phyloP scores from a whole-genome alignment of 176 grass and related monocot species.

The Poa pratensis region DNA sequence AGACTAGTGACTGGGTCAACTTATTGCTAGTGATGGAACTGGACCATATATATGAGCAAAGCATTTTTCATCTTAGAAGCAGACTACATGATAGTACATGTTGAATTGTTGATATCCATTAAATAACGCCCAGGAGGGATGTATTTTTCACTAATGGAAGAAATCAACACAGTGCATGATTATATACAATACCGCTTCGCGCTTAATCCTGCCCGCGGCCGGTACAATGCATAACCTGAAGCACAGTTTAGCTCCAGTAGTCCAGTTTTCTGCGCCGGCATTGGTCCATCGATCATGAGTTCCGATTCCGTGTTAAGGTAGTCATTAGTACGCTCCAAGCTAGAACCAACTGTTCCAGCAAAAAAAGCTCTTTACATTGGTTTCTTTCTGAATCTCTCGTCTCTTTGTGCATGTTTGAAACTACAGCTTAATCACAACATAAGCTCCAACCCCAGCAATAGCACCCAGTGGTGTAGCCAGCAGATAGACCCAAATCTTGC shows the following conservation, averaged over 20 bases:
- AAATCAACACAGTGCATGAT: no score
- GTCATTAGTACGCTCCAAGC: background rate
- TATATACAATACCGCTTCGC: no score
- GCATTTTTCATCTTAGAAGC: no score
- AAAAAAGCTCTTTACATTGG: background rate
- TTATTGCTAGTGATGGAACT: no score
- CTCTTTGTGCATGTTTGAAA: background rate
- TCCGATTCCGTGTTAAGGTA: background rate
- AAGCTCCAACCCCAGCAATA: slow-evolving; percentile 44
- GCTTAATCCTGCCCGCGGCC: no score
- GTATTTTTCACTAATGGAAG: no score
- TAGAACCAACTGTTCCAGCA: background rate
- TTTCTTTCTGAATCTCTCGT: background rate
- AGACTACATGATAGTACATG: no score
- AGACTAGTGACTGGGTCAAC: no score
- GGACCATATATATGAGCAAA: no score
- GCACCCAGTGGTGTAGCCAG: slow-evolving; percentile 38
- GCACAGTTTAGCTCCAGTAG: background rate
- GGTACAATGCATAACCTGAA: background rate
- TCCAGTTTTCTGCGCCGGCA: background rate
- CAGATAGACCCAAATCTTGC: slow-evolving; percentile 50
- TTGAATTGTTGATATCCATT: no score
- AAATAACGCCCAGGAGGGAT: no score
- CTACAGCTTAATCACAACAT: slow-evolving; percentile 41
- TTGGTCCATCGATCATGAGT: background rate